Base-by-base conservation (phyloP, 768 basidiomycete genomes). In the Agrocybe pediades region DNA sequence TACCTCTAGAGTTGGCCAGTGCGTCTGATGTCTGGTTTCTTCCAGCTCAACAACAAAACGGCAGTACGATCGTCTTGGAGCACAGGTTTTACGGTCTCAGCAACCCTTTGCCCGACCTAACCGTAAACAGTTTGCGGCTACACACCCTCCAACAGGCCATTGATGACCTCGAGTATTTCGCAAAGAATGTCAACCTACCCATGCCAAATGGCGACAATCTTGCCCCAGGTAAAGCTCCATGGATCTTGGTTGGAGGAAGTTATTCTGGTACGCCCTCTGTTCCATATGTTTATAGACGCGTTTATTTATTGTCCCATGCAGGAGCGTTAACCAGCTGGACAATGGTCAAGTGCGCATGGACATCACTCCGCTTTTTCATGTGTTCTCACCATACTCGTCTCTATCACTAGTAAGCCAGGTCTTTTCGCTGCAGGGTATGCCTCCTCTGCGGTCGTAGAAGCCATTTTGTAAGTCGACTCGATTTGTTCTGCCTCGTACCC, bases 51-150 rank as follows among this genome's bases (percentile, higher is more conserved):
- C 82, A 85, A 64, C 74, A 87, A 53, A 80, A 79, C 29, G 88
- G 84, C 19, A 82, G 82, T 15, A 78, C 81, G 5, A 72, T 90
- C 57, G 71, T 89, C 24, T 56, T 89, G 21, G 88, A 90, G 61
- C 88, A 90, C 62, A 78, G 89, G 20, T 91, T 85, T 74, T 90
- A 84, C 56, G 88, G 88, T 13, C 68, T 80, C n/a, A 90, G 87
- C 53, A 91, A 88, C 63, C 88, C 88, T 3, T 78, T 75, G 43
- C 71, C 78, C 17, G 76, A 89, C 64, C 76, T 90, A 21, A 80
- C 73, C 27, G 79, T 78, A 25, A 67, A 77, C 59, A 88, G 84
- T 61, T 69, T 90, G 41, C 67, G 70, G 42, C 58, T 81, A 9
- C 85, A 85, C 64, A 89, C 86, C 1, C 77, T 90, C 42, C 84